Evolutionary conservation across 2,329 filamentous ascomycete genomes (phyloP).

Genomic region (Rugonectria rugulosa): DNA sequence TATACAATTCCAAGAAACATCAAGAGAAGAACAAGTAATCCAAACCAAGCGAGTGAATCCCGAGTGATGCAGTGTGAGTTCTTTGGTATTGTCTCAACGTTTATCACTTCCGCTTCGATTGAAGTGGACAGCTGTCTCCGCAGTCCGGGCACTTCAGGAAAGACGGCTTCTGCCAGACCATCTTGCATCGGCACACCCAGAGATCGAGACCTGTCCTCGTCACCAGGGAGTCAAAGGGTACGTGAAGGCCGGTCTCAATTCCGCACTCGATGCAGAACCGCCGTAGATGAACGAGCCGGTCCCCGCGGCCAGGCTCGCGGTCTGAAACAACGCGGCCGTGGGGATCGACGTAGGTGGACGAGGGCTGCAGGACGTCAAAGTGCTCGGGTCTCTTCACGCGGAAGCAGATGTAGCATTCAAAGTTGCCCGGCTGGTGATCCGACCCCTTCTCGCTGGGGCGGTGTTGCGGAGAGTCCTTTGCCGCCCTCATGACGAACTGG

Average conservation of each 20-base stretch:
- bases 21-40: too few relatives aligned
- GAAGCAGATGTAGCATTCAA: constrained; percentile 53
- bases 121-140: constrained; percentile 45
- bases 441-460: constrained; percentile 47
- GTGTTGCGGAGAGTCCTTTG: constrained; percentile 51
- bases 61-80: too few relatives aligned
- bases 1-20: too few relatives aligned
- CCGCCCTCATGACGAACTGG: constrained; percentile 51
- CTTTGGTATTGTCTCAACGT: background rate
- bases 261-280: constrained; percentile 53
- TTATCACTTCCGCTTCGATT: constrained; percentile 43
- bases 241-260: constrained; percentile 47
- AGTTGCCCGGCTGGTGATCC: constrained; percentile 50
- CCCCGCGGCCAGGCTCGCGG: constrained; percentile 38
- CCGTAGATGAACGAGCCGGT: constrained; percentile 44
- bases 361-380: constrained; percentile 48
- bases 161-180: constrained; percentile 47
- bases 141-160: constrained; percentile 47
- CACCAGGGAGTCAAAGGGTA: constrained; percentile 46
- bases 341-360: constrained; percentile 43
- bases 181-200: constrained; percentile 50
- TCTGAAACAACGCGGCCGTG: constrained; percentile 41
- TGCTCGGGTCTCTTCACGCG: constrained; percentile 48
- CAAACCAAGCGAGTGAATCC: too few relatives aligned
- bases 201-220: constrained; percentile 48